phyloP scores from a whole-genome alignment of 441 rosid species.

The Populus hybrid region DNA sequence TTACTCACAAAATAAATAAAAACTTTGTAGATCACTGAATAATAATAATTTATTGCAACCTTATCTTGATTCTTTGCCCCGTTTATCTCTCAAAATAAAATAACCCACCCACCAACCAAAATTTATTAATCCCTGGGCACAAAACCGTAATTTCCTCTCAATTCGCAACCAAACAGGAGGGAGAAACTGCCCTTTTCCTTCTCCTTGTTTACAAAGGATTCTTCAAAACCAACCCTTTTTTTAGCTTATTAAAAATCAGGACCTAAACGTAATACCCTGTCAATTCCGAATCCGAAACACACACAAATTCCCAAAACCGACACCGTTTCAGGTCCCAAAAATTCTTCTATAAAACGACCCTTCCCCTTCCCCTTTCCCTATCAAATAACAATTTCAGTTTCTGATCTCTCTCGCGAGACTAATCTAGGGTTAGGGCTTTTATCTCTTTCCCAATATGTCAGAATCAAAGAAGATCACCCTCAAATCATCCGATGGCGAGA shows the following conservation, averaged over 20 bases:
- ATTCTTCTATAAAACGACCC: background rate
- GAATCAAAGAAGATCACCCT: conserved; percentile 21
- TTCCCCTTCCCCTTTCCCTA: background rate
- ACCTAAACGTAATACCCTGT: background rate
- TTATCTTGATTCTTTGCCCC: background rate
- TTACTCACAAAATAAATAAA: background rate
- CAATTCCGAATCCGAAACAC: background rate
- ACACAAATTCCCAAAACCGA: background rate
- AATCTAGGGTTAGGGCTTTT: conserved; percentile 2
- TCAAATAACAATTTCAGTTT: background rate
- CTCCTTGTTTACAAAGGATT: background rate
- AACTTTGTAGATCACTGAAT: background rate
- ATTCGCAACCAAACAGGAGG: background rate
- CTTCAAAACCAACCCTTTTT: background rate
- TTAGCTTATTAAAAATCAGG: background rate
- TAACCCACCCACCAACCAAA: background rate
- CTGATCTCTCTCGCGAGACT: background rate
- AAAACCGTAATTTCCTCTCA: background rate
- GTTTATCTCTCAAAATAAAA: background rate
- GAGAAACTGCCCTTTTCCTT: background rate
- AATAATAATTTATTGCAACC: background rate
- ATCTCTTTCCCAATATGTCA: background rate
- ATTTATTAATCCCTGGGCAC: background rate
- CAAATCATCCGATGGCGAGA: conserved; percentile 20
- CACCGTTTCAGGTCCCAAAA: background rate